phyloP scores from a whole-genome alignment of 2,329 filamentous ascomycete genomes.

The Monosporascus sp. region DNA sequence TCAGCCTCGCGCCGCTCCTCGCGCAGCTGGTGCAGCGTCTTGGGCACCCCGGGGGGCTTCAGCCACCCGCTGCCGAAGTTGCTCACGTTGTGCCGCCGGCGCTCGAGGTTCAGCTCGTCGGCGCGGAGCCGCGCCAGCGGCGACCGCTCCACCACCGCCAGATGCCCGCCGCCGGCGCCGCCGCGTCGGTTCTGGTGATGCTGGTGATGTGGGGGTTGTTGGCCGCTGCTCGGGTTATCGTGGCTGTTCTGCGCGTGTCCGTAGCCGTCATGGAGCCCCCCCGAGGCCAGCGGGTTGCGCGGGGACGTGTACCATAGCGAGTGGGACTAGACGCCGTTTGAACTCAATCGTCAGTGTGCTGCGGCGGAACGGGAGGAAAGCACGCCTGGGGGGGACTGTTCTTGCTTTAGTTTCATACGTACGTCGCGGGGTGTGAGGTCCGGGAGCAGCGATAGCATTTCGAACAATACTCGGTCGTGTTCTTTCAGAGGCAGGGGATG shows the following conservation, averaged over 20 bases:
- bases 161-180: constrained; percentile 30
- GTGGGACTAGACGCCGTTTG: constrained; percentile 50
- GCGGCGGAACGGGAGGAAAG: background rate
- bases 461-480: background rate
- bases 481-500: no score
- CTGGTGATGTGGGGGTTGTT: constrained; percentile 18
- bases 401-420: constrained; percentile 24
- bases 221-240: constrained; percentile 20
- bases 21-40: constrained; percentile 83
- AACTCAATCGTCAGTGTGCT: constrained; percentile 8
- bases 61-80: constrained; percentile 90
- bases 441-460: constrained; percentile 60
- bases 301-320: constrained; percentile 69
- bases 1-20: constrained; percentile 87
- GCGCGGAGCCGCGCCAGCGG: constrained; percentile 63
- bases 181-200: constrained; percentile 27
- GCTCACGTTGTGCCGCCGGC: constrained; percentile 74
- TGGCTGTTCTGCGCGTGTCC: constrained; percentile 19
- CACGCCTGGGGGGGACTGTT: constrained; percentile 2
- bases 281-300: constrained; percentile 39
- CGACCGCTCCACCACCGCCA: constrained; percentile 44
- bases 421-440: constrained; percentile 68
- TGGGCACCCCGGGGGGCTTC: constrained; percentile 77
- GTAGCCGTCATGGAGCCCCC: constrained; percentile 29
- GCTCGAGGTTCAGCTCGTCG: constrained; percentile 72